Conservation (phyloP, 1,139 yeast species). For the Arxiozyma slooffiae region DNA sequence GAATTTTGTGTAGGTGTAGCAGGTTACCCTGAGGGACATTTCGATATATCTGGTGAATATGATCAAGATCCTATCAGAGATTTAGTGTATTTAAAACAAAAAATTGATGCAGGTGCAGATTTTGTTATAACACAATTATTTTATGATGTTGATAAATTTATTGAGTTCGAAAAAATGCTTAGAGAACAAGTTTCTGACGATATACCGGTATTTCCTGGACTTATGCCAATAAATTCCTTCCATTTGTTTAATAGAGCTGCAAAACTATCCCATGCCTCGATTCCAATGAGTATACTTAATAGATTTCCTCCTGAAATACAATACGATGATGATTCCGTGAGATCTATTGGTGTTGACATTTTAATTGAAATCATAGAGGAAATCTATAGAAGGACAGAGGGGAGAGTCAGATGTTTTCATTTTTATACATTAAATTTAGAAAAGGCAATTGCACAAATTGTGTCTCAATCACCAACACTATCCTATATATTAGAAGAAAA, state of each 20-base stretch:
- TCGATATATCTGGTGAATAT: slow-evolving; percentile 49
- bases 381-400: slow-evolving; percentile 44
- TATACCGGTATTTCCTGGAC: slow-evolving; percentile 73
- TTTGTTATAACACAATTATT: slow-evolving; percentile 85
- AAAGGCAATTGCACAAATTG: slow-evolving; percentile 78
- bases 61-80: slow-evolving; percentile 52
- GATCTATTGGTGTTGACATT: slow-evolving; percentile 70
- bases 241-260: slow-evolving; percentile 81
- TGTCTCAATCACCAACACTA: slow-evolving; percentile 49
- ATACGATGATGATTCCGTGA: slow-evolving; percentile 77
- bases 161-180: slow-evolving; percentile 39
- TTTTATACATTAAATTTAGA: slow-evolving; percentile 85
- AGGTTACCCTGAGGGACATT: slow-evolving; percentile 95
- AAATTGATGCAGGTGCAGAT: slow-evolving; percentile 89
- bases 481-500: slow-evolving; percentile 32
- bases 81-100: slow-evolving; percentile 66
- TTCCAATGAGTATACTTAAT: slow-evolving; percentile 50
- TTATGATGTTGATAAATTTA: slow-evolving; percentile 51
- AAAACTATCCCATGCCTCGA: slow-evolving; percentile 77
- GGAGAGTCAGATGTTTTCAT: slow-evolving; percentile 68
- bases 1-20: slow-evolving; percentile 86
- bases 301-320: slow-evolving; percentile 48
- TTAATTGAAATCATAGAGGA: slow-evolving; percentile 53
- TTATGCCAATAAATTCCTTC: slow-evolving; percentile 93
- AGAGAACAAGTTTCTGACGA: slow-evolving; percentile 35